Base-by-base conservation (phyloP, 2,329 filamentous ascomycete genomes). In the Talaromyces piceae region DNA sequence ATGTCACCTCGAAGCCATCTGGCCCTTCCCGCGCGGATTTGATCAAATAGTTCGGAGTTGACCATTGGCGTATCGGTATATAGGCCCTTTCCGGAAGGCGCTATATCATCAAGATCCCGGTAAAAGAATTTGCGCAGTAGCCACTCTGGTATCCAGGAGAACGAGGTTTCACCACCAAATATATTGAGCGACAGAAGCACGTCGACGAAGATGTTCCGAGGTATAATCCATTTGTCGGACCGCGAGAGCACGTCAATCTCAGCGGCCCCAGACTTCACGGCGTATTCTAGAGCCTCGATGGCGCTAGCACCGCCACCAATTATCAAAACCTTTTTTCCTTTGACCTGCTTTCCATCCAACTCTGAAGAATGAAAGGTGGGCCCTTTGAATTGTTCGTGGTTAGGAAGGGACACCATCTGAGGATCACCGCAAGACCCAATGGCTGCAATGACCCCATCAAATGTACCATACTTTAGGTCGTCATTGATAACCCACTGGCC, bases 11-110 rank as follows among this genome's bases (percentile, higher is more conserved):
- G 83, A 1, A 93, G 72, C 89, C 89, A 94, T 55, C 84, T 79
- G 0, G 87, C 87, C 57, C 81, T 78, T 9, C 86, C 86, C 1
- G 74, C 70, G 16, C 88, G 84, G 27, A 94, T 79, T 59, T 86
- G 84, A 45, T 86, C 75, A 68, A 95, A 85, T 1, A 94, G 79
- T 43, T 90, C 83, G 13, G 83, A 86, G 67, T 93, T 94, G 22
- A 93, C 87, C 87, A 93, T 91, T 0, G 88, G 88, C 0, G 88
- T 94, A 47, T 87, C 85, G 25, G 79, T 89, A 66, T 89, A 94
- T n/a, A 93, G 71, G 7, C 87, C 87, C 61, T 84, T 83, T 23
- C 79, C 73, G 1, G 78, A 71, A 0, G 88, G 88, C 0, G 87
- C 80, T 4, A 94, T 76, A 57, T 90, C 82, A 59, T 83, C 72